Conservation (phyloP, 2,329 filamentous ascomycete species). For the Teratosphaeria gauchensis region DNA sequence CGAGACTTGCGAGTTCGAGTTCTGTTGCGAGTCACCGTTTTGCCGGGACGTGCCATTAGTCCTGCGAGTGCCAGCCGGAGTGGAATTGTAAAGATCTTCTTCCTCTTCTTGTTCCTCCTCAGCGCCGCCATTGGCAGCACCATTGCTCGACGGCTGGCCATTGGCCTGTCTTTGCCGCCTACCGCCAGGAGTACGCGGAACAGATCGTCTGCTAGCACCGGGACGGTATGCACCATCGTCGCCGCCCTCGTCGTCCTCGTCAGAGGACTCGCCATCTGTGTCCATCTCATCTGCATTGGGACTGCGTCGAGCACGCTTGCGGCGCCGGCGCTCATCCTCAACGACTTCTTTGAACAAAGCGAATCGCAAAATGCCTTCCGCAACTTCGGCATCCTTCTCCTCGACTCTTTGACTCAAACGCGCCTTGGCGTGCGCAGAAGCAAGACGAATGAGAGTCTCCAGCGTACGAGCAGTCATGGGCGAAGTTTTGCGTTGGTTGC, state of each 20-base stretch:
- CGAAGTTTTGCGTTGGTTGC: constrained; percentile 84
- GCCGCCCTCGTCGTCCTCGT: constrained; percentile 52
- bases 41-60: constrained; percentile 16
- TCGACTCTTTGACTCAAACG: constrained; percentile 82
- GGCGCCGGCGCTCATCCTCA: constrained; percentile 66
- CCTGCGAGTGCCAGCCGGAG: constrained; percentile 36
- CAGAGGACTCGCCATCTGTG: constrained; percentile 46
- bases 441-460: constrained; percentile 94
- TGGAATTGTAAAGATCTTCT: constrained; percentile 46
- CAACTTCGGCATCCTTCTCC: constrained; percentile 75
- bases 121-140: constrained; percentile 22
- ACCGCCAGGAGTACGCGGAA: constrained; percentile 17
- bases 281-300: constrained; percentile 46
- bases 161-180: constrained; percentile 10
- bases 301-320: constrained; percentile 62
- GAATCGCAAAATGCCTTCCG: constrained; percentile 83
- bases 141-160: constrained; percentile 13
- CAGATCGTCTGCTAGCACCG: constrained; percentile 11
- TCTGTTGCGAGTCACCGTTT: constrained; percentile 3
- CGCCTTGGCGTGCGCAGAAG: constrained; percentile 90
- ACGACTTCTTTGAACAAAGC: constrained; percentile 96
- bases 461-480: constrained; percentile 95
- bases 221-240: constrained; percentile 15
- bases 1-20: constrained; percentile 51
- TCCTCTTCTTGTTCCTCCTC: constrained; percentile 37